phyloP scores from a whole-genome alignment of 2,329 filamentous ascomycete genomes.

The Colletotrichum euphorbiae region DNA sequence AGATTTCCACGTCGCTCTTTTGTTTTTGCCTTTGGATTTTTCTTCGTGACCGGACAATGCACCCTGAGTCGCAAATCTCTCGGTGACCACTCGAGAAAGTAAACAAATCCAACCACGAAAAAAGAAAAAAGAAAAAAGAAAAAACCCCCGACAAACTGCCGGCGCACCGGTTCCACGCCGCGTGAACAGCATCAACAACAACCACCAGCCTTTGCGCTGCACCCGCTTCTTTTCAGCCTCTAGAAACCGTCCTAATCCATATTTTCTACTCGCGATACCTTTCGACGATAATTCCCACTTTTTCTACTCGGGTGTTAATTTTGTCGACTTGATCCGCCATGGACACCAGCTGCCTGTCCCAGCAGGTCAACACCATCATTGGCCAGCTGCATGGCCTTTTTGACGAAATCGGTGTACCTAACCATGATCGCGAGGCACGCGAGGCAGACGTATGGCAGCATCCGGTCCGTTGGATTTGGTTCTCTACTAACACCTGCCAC shows the following conservation, averaged over 20 bases:
- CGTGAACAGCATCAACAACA: constrained; percentile 37
- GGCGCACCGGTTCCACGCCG: constrained; percentile 14
- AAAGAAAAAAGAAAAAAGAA: constrained; percentile 18
- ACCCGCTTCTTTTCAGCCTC: constrained; percentile 25
- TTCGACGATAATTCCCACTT: not conserved
- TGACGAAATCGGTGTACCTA: constrained; percentile 96
- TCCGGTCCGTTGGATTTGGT: not conserved
- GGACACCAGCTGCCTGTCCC: constrained; percentile 92
- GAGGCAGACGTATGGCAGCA: constrained; percentile 80
- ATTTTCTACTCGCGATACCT: not conserved
- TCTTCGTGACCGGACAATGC: constrained; percentile 25
- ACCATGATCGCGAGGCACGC: constrained; percentile 89
- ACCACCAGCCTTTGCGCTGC: constrained; percentile 33
- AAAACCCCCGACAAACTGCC: not conserved
- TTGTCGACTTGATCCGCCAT: constrained; percentile 59
- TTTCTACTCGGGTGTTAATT: not conserved
- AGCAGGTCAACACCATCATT: constrained; percentile 95
- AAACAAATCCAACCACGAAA: constrained; percentile 23
- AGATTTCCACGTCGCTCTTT: not conserved
- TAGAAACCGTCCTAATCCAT: not conserved
- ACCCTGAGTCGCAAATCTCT: constrained; percentile 17
- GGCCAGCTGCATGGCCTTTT: constrained; percentile 93
- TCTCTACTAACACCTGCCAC: constrained; percentile 26
- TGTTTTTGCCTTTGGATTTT: constrained; percentile 2
- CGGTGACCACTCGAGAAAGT: constrained; percentile 36